These are phyloP conservation scores for Verticillium klebahnii DNA, from an alignment of 2,329 filamentous ascomycete species.

Conservation along the genomic window DNA sequence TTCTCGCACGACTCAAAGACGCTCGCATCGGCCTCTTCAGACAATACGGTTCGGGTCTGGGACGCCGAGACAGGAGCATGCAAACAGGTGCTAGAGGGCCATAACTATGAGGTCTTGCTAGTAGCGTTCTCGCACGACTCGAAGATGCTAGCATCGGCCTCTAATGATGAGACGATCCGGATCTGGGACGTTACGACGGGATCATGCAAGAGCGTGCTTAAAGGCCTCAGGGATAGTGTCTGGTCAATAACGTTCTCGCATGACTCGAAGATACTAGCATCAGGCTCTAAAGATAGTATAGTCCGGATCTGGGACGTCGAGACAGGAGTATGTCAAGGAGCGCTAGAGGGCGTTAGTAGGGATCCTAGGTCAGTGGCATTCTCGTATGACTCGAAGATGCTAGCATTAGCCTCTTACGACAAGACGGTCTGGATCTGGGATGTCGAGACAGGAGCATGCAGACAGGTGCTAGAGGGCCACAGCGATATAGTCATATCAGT, in stretches of 20 bases:
- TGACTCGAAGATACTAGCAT: conserved; percentile 11
- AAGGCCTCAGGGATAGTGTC: conserved; percentile 9
- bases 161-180: conserved; percentile 7
- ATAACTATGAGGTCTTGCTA: conserved; percentile 6
- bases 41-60: background rate
- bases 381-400: conserved; percentile 10
- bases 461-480: background rate
- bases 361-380: too few relatives aligned
- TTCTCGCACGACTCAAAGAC: conserved; percentile 1
- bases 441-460: background rate
- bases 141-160: conserved; percentile 11
- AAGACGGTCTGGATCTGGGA: conserved; percentile 14
- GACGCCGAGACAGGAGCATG: background rate
- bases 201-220: conserved; percentile 11
- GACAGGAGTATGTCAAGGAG: conserved; percentile 8
- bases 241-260: conserved; percentile 13
- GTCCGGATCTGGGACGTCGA: conserved; percentile 12
- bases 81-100: conserved; percentile 12
- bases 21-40: background rate
- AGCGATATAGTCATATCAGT: background rate
- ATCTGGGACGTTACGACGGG: conserved; percentile 11
- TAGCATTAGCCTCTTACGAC: conserved; percentile 11
- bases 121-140: conserved; percentile 14
- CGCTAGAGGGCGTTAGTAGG: too few relatives aligned
- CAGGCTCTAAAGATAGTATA: conserved; percentile 6